A percentile compares a stretch with the other conserved stretches of the same genome.
Conservation (phyloP, 805 yeast species). For the Wickerhamiella australiensis region DNA sequence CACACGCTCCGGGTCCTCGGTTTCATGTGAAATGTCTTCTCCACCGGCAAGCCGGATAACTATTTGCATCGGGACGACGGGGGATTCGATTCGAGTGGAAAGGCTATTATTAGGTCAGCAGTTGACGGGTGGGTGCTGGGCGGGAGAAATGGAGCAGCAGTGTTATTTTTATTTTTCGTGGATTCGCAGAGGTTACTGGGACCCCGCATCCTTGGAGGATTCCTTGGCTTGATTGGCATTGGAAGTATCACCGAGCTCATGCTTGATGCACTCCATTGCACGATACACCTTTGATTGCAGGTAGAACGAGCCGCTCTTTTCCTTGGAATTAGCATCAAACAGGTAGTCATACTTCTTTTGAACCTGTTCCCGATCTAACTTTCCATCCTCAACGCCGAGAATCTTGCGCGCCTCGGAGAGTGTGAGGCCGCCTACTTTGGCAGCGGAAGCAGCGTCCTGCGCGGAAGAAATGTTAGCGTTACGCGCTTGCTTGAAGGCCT, state of each 20-base stretch:
- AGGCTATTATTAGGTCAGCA: neutral
- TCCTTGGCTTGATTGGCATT: slow-evolving; percentile 11
- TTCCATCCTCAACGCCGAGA: slow-evolving; percentile 56
- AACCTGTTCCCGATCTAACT: slow-evolving; percentile 38
- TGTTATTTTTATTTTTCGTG: too few relatives aligned
- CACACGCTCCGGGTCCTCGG: slow-evolving; percentile 24
- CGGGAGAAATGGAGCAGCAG: too few relatives aligned
- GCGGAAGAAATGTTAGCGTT: slow-evolving; percentile 69
- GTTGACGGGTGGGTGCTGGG: neutral
- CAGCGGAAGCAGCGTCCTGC: slow-evolving; percentile 33
- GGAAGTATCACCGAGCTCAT: slow-evolving; percentile 44
- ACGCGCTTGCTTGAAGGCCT: slow-evolving; percentile 92
- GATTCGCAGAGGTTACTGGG: neutral
- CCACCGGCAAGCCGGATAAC: slow-evolving; percentile 39
- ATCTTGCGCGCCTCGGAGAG: slow-evolving; percentile 88
- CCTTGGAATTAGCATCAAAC: slow-evolving; percentile 81
- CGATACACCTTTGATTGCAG: slow-evolving; percentile 85
- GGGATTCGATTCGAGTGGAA: neutral
- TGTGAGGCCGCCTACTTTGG: slow-evolving; percentile 59
- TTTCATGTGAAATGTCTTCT: slow-evolving; percentile 34
- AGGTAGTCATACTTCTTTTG: slow-evolving; percentile 68
- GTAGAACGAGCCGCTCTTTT: slow-evolving; percentile 92
- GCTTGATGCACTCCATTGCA: slow-evolving; percentile 82
- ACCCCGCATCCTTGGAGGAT: neutral
- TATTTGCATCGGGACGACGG: slow-evolving; percentile 14